Evolutionary conservation across 768 basidiomycete genomes (phyloP), one percentile per base, ranked within the genome.

Genomic region (Amanita phalloides): DNA sequence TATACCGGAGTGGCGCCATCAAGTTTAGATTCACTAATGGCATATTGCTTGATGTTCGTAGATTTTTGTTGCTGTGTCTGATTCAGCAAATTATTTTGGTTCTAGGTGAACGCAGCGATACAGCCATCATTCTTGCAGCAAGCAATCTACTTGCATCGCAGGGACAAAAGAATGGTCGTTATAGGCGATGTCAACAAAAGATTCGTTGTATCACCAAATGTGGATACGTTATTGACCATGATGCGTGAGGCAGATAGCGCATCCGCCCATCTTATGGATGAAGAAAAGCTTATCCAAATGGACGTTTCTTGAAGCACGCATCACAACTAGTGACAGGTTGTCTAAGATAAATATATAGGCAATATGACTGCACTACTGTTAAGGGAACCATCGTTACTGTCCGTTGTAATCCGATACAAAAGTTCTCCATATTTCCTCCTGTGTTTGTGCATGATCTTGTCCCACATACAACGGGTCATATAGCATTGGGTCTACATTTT

Each of bases 101-200:
- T 41, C 33, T 59, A 90, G 92, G 84, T 95, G 30, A 80, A 77
- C 14, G 81, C 86, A 8, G 89, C 84, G 6, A 90, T 88, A 1
- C 86, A 85, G 51, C 81, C 90, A 1, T 86, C 90, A 0, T 95
- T 95, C 65, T 75, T 94, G 2, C 90, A 94, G 62, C 90, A 95
- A 51, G 86, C 87, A 5, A 84, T 89, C 17, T 75, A 83, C 58
- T 61, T 95, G 26, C 83, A 95, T 62, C 60, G 68, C 48, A 66
- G 66, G 36, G 68, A 72, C 17, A 85, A 84, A 58, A 71, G 70
- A 23, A 66, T 91, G 20, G 74, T 73, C 35, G 81, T 93, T 3
- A 71, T 96, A 0, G 93, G 92, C n/a, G 85, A 92, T 62, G 78
- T 95, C 45, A 84, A 84, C 69, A 85, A 84, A 64, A 81, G 85